Evolutionary conservation across 2,329 filamentous ascomycete genomes (phyloP), one percentile per base, ranked within the genome.

Genomic region (Aspergillus arachidicola): DNA sequence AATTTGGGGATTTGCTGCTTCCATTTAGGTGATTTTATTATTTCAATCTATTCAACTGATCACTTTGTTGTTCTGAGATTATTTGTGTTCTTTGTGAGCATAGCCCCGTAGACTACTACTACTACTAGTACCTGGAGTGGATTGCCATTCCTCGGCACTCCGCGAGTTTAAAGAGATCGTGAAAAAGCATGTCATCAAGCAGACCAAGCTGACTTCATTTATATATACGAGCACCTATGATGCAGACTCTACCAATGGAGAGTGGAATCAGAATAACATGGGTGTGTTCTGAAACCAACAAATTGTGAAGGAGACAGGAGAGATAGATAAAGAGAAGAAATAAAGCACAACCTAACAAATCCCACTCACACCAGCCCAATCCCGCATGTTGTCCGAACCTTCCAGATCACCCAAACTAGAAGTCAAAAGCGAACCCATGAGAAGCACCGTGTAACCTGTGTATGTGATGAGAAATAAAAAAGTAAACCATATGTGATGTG

Each of bases 281-380:
- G 21, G 10, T 23, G n/a, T 28, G 43, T 32, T 26, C 51, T 55
- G 32, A 55, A 38, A 30, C 32, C 32, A 55, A 55, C 51, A 55
- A 38, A 38, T 38, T 55, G 51, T 55, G 51, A 36, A 46, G 45
- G 41, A 38, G 53, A 51, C 50, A 57, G 21, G 28, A 38, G 41
- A 38, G 23, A 36, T 5, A 34, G 23, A 45, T 7, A 41, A 53
- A 54, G 30, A 56, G 21, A 61, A 48, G 38, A 32, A 50, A 56
- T 38, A 23, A 54, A 53, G 23, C 59, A 16, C 61, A 57, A 32
- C 59, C 62, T 34, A 57, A 48, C 63, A 64, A 57, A 53, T 55
- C 61, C 55, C 62, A 63, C 64, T 60, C 56, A 56, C 59, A 60
- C 63, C 14, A 57, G 56, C 53, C 60, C 45, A 60, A 62, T 59